Conservation (phyloP, 331 rosid species). For the Erythrophleum ivorense region DNA sequence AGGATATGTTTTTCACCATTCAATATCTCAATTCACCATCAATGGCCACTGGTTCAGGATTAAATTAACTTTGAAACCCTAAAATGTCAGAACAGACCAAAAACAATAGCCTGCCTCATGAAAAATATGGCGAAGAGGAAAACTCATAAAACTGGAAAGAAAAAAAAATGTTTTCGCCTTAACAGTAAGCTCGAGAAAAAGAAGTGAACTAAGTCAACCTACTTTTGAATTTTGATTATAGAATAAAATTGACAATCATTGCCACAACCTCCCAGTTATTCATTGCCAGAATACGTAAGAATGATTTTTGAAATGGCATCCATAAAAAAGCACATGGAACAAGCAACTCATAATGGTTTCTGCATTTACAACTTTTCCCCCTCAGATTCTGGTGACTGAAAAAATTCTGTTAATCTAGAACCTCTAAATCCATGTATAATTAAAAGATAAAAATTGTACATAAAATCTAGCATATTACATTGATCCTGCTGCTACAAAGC, state of each 20-base stretch:
- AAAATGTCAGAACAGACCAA: neutral
- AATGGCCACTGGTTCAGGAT: too few relatives aligned
- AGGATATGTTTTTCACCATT: too few relatives aligned
- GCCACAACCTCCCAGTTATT: constrained; percentile 22
- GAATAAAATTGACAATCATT: neutral
- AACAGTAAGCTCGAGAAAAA: neutral
- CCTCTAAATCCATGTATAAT: constrained; percentile 51
- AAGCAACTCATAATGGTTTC: constrained; percentile 45
- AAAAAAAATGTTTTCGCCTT: neutral
- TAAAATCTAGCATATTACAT: constrained; percentile 46
- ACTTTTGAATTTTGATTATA: neutral
- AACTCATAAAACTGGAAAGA: neutral
- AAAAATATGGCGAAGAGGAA: neutral
- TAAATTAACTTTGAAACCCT: too few relatives aligned
- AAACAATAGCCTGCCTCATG: neutral
- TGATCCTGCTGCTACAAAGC: constrained; percentile 50
- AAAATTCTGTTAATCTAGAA: constrained; percentile 31
- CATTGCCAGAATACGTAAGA: constrained; percentile 29
- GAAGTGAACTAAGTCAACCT: neutral
- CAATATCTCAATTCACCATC: too few relatives aligned
- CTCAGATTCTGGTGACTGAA: constrained; percentile 20
- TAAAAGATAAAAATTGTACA: constrained; percentile 55
- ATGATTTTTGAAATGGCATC: constrained; percentile 24
- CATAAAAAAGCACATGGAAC: constrained; percentile 29
- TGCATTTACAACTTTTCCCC: constrained; percentile 40